Evolutionary conservation across 371 early-diverging fungal species (phyloP), one percentile per base, ranked within the genome.

Genomic region (Saksenaea vasiformis): DNA sequence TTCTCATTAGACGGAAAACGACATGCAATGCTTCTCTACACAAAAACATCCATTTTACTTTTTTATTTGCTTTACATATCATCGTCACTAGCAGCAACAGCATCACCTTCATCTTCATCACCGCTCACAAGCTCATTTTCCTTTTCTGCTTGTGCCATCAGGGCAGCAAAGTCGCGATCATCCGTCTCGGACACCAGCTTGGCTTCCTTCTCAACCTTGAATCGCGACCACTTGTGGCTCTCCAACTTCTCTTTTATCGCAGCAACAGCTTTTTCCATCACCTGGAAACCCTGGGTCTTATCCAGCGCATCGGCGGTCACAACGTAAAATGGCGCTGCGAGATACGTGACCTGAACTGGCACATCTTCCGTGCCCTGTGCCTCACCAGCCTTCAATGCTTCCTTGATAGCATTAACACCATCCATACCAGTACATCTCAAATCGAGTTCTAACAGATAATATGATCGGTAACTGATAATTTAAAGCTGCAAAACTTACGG

Each of bases 371-470:
- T 91, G 26, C 95, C 94, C 61, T 87, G 83, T 14, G 84, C 90
- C 82, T 97, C 95, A 62, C 97, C 98, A 44, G 96, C 94, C 71
- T 76, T 82, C 66, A 99, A 84, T 1, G 98, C 97, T 35, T 87
- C 85, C 75, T 97, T 96, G 73, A 99, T 95, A 43, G 97, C 97
- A 72, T 95, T 94, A 22, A 99, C 94, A 66, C 99, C 99, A 76
- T 97, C 95, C 71, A 94, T 93, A 69, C 93, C 93, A 66, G 92
- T 94, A 84, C 99, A 99, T 69, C 93, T 92, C 54, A 98, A 91
- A 76, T 99, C 99, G 60, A 99, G 87, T 86, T 99, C 99, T 78
- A 58, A 58, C 19, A 31, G 3, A 36, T 11, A 54, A 35, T 1
- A 54, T 4, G 35, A 2, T 36, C 27, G n/a, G 26, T 14, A 24